Conservation (phyloP, 2,329 filamentous ascomycete genomes). For the Trichophyton mentagrophytes region DNA sequence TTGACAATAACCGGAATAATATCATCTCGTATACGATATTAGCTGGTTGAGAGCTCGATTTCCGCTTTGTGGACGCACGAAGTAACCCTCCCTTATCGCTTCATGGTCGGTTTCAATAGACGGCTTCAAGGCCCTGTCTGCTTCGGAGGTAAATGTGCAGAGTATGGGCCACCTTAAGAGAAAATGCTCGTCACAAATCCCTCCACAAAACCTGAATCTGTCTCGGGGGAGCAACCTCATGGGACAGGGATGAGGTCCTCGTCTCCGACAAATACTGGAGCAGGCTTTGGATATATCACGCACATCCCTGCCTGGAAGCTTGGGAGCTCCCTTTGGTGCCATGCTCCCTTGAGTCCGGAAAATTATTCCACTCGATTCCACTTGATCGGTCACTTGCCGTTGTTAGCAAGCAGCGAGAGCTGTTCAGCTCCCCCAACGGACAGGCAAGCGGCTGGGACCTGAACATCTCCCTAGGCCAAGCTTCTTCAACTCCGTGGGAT, state of each 20-base stretch:
- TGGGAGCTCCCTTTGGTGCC: background rate
- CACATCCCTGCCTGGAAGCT: background rate
- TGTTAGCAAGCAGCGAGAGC: background rate
- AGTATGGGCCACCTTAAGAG: background rate
- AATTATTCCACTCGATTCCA: background rate
- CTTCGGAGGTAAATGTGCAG: background rate
- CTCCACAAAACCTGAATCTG: background rate
- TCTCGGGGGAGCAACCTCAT: background rate
- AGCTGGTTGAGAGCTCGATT: background rate
- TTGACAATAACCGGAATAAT: background rate
- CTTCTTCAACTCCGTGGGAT: background rate
- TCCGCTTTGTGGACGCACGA: background rate
- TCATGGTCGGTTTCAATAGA: background rate
- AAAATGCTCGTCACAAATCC: background rate
- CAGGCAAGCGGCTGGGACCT: background rate
- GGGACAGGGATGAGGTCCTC: background rate
- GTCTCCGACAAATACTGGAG: background rate
- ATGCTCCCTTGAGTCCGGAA: background rate
- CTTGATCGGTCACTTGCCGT: background rate
- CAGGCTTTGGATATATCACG: background rate
- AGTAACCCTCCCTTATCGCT: background rate
- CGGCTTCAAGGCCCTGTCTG: background rate
- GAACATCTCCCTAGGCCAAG: background rate
- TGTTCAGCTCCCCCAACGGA: background rate
- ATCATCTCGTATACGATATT: background rate